These are phyloP conservation scores for Fusarium sororula DNA, from an alignment of 2,329 filamentous ascomycete genomes.

Conservation along the genomic window DNA sequence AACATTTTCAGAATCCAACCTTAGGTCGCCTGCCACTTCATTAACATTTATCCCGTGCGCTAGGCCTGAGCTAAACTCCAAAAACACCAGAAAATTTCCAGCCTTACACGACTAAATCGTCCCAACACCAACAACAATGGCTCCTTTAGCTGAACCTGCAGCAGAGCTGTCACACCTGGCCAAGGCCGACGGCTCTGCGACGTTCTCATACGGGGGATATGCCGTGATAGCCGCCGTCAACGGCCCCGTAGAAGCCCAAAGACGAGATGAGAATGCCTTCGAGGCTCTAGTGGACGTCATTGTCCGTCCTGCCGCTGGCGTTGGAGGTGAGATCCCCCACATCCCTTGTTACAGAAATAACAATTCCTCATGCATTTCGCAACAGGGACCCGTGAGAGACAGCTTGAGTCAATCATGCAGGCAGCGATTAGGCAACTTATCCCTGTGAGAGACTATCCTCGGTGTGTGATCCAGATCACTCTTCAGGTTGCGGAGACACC, in stretches of 20 bases:
- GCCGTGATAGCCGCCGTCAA: constrained; percentile 87
- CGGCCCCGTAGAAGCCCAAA: constrained; percentile 88
- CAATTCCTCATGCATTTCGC: constrained; percentile 28
- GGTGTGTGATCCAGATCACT: constrained; percentile 81
- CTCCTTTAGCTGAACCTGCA: constrained; percentile 57
- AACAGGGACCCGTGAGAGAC: constrained; percentile 76
- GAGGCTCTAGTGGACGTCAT: constrained; percentile 91
- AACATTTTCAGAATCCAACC: not conserved
- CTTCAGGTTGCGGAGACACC: constrained; percentile 79
- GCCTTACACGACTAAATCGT: constrained; percentile 1
- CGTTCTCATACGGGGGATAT: constrained; percentile 79
- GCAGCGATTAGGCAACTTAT: constrained; percentile 78
- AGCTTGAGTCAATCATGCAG: constrained; percentile 81
- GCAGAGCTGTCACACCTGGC: constrained; percentile 68
- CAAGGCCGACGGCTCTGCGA: constrained; percentile 82
- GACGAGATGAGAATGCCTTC: constrained; percentile 90
- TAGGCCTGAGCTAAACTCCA: constrained; percentile 14
- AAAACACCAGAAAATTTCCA: constrained; percentile 27
- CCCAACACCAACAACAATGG: constrained; percentile 51
- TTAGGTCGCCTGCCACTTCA: not conserved
- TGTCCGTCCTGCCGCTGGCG: constrained; percentile 84
- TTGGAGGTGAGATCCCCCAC: constrained; percentile 69
- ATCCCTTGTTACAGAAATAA: not conserved
- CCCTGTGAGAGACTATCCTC: constrained; percentile 77
- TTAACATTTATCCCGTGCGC: not conserved